These are phyloP conservation scores for Elaeagnus macrophylla DNA, from an alignment of 306 rosid species.

Conservation along the genomic window DNA sequence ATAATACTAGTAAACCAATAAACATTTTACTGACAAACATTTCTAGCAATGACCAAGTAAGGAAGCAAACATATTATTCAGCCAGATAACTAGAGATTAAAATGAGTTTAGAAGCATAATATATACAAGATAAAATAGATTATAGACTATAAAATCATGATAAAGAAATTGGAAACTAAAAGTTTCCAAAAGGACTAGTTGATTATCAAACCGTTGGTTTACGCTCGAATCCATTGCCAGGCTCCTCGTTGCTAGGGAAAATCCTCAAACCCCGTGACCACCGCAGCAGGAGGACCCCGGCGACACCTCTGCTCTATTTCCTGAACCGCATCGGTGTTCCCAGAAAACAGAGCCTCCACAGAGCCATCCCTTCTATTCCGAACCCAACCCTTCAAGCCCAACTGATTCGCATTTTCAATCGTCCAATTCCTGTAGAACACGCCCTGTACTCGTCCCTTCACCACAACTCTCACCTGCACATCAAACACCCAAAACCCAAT, in stretches of 20 bases:
- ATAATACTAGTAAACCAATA: too few relatives aligned
- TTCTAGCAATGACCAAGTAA: too few relatives aligned
- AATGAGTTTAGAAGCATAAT: too few relatives aligned
- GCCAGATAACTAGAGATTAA: too few relatives aligned
- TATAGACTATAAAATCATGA: not conserved
- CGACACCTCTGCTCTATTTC: constrained; percentile 90
- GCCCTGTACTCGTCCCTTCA: constrained; percentile 81
- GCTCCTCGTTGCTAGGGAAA: constrained; percentile 49
- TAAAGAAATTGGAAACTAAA: constrained; percentile 4
- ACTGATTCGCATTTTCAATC: constrained; percentile 31
- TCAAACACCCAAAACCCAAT: constrained; percentile 7
- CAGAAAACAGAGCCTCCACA: constrained; percentile 50
- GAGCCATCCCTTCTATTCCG: constrained; percentile 48
- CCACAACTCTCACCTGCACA: constrained; percentile 74
- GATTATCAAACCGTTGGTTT: constrained; percentile 46
- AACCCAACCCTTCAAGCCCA: constrained; percentile 52
- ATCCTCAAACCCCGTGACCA: constrained; percentile 64
- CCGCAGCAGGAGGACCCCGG: constrained; percentile 66
- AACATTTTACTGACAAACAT: too few relatives aligned
- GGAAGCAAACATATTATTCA: too few relatives aligned
- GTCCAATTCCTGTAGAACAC: constrained; percentile 54
- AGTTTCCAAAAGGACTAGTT: not conserved
- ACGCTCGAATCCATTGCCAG: constrained; percentile 51
- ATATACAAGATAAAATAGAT: too few relatives aligned
- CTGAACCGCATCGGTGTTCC: constrained; percentile 26